Base-by-base conservation (phyloP, 768 basidiomycete species). In the Lentinus tigrinus region DNA sequence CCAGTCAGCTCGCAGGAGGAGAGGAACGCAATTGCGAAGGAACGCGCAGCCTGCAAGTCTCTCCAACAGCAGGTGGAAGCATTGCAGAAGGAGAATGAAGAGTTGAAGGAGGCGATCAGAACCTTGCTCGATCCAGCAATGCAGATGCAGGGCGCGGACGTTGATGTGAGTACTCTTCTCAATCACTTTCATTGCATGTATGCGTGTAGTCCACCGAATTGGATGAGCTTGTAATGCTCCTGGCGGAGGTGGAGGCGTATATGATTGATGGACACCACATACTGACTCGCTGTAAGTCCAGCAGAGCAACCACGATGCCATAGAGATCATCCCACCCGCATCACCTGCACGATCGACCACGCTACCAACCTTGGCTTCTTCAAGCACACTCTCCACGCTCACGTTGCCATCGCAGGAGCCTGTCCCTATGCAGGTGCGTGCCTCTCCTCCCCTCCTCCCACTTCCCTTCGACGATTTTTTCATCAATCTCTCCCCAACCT, bases 361-460 rank as follows among this genome's bases (percentile, higher is more conserved):
- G 17, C 40, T 21, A 3, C 42, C 52, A 17, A 31, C 38, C 1
- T 37, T 54, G 40, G 47, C 34, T 8, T 49, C 58, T 2, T 54
- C 42, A 3, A 42, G 52, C 52, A 59, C 52, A 0, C 9, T 44
- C 0, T 40, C 54, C 14, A 26, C 54, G 1, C 11, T 39, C 14
- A 48, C 17, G 19, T 59, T 44, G 9, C 57, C 57, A 1, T 39
- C 47, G 31, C 40, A 31, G 5, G 51, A 36, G 27, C 24, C 31
- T 8, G 23, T 44, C 8, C 27, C 47, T 1, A 59, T 54, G 58
- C 52, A 59, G 58, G 58, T 59, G 47, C 17, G 58, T 54, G 42
- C 31, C 31, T 31, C 52, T 5, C 52, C 52, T 11, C 48, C 40
- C 8, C n/a, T 36, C 16, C 16, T 31, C 1, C 36, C 38, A 1